A percentile compares a stretch with the other conserved stretches of the same genome.
Evolutionary conservation across 306 rosid genomes (phyloP).

Genomic region (Pyrus communis): DNA sequence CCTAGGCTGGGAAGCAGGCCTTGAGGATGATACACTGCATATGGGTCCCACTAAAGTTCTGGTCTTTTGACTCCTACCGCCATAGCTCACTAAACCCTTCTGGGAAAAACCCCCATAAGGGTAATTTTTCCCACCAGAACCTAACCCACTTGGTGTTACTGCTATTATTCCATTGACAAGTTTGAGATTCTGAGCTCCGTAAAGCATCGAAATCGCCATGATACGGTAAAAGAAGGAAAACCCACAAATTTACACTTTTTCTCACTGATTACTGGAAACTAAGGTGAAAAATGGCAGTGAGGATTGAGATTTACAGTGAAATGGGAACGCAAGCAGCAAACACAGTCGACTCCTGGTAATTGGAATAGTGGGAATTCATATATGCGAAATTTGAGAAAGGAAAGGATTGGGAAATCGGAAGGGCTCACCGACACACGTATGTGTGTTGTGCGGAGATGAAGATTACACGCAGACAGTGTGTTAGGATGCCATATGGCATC

Average conservation of each 20-base stretch:
- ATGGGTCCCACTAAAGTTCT: slow-evolving; percentile 17
- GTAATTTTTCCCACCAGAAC: slow-evolving; percentile 35
- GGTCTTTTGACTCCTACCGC: slow-evolving; percentile 17
- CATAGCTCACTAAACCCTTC: slow-evolving; percentile 17
- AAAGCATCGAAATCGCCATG: slow-evolving; percentile 67
- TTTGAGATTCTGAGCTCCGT: slow-evolving; percentile 56
- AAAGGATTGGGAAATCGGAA: background rate
- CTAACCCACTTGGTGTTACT: slow-evolving; percentile 36
- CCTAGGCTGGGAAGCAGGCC: slow-evolving; percentile 84
- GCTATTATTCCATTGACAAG: slow-evolving; percentile 19
- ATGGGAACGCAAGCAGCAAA: background rate
- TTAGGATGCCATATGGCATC: too few species aligned
- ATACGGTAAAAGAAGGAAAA: slow-evolving; percentile 1
- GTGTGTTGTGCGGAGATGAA: background rate
- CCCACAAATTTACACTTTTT: slow-evolving; percentile 1
- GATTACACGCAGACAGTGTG: background rate
- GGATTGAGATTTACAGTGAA: background rate
- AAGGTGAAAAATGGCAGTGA: too few species aligned
- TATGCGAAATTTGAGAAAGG: background rate
- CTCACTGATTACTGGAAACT: background rate
- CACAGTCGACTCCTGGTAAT: background rate
- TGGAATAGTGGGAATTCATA: background rate
- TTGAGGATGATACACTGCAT: slow-evolving; percentile 60
- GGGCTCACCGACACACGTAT: background rate
- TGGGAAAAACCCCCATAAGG: slow-evolving; percentile 30